These are phyloP conservation scores for Hymenoscyphus albidus DNA, from an alignment of 2,329 filamentous ascomycete species.

Conservation along the genomic window DNA sequence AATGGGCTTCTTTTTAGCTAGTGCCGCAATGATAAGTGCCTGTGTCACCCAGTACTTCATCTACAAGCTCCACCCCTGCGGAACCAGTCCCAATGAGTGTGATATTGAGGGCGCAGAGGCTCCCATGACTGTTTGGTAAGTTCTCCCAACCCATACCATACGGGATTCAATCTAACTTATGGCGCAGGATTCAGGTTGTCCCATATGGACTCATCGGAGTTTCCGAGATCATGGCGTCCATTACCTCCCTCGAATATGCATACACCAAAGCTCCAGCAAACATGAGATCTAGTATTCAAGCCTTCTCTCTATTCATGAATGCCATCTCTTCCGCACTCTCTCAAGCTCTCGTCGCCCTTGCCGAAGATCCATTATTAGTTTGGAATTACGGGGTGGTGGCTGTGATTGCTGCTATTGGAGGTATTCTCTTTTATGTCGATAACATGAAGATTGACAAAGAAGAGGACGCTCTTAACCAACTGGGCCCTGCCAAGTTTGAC, in stretches of 20 bases:
- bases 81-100: constrained; percentile 43
- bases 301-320: constrained; percentile 54
- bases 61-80: constrained; percentile 53
- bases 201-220: constrained; percentile 52
- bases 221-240: constrained; percentile 60
- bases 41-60: constrained; percentile 55
- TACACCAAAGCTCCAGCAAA: constrained; percentile 68
- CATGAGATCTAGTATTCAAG: constrained; percentile 61
- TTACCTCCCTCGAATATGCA: constrained; percentile 68
- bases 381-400: constrained; percentile 34
- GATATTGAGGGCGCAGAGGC: constrained; percentile 46
- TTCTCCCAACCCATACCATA: too few relatives aligned
- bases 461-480: constrained; percentile 24
- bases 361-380: constrained; percentile 42
- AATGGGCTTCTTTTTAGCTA: constrained; percentile 51
- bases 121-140: constrained; percentile 48
- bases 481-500: constrained; percentile 11
- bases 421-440: constrained; percentile 20
- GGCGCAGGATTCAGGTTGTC: constrained; percentile 41
- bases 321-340: constrained; percentile 51
- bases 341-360: constrained; percentile 41
- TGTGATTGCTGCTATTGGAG: constrained; percentile 18
- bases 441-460: constrained; percentile 22
- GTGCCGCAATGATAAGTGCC: constrained; percentile 52
- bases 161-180: too few relatives aligned